Base-by-base conservation (phyloP, 2,329 filamentous ascomycete species). In the Scedosporium boydii region DNA sequence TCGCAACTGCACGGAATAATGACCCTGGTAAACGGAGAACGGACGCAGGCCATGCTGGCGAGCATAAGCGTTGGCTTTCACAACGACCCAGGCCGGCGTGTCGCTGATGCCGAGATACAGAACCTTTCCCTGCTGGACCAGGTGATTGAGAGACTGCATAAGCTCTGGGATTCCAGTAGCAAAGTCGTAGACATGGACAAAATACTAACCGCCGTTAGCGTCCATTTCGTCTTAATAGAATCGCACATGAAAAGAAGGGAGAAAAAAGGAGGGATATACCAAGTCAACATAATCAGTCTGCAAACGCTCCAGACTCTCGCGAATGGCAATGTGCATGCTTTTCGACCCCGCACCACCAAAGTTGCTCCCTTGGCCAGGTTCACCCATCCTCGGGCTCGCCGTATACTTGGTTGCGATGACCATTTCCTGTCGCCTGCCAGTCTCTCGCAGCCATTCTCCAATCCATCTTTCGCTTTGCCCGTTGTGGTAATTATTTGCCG, bases 401-500 rank as follows among this genome's bases (percentile, higher is more conserved):
- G 77, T 77, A 68, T 73, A 81, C 67, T 82, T 82, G 53, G 77
- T 80, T 0, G 78, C 77, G 16, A 81, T 67, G 10, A 82, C 76
- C 62, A 82, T 73, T 60, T 78, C 70, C 65, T 81, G 78, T 2
- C 82, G 74, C 63, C 77, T 77, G 7, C 72, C 69, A 12, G 76
- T 73, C 3, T 66, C 48, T 1, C 68, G 62, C 74, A 82, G 77
- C 78, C 80, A 83, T 64, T 82, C 78, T 6, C 81, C 81, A 41
- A 83, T 68, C 75, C 78, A 79, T n/a, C 65, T 66, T 63, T 83
- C 81, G 0, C 80, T 82, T 64, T 83, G 73, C 62, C 78, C 80
- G 58, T 74, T 64, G 64, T 82, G 76, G 68, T 83, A 83, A 65
- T 75, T 75, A 70, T 76, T 79, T 38, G 78, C 66, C 0, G 82